A percentile compares a stretch with the other conserved stretches of the same genome.
Conservation (phyloP, 768 basidiomycete genomes). For the Lactarius pseudohatsudake region DNA sequence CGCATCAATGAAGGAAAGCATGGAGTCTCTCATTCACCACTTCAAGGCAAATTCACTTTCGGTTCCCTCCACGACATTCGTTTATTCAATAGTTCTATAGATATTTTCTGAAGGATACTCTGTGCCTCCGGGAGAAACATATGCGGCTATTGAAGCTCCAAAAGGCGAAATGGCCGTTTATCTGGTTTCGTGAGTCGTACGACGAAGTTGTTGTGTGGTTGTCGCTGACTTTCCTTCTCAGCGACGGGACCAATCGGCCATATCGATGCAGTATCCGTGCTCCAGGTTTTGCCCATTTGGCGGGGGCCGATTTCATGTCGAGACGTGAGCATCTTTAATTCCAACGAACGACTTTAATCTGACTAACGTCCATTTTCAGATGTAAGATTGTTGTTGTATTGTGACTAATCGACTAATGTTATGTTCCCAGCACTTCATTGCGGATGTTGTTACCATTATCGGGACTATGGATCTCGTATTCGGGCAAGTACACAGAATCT, state of each 20-base stretch:
- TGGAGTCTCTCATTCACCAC: constrained; percentile 97
- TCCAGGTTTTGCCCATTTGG: constrained; percentile 93
- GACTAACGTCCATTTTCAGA: constrained; percentile 34
- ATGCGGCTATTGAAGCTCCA: constrained; percentile 96
- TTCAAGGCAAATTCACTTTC: constrained; percentile 66
- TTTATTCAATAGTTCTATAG: constrained; percentile 40
- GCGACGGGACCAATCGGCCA: constrained; percentile 93
- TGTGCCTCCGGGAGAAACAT: constrained; percentile 94
- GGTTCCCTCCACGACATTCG: constrained; percentile 1
- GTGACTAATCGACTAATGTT: constrained; percentile 20
- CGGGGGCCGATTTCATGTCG: constrained; percentile 98
- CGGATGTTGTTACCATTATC: constrained; percentile 95
- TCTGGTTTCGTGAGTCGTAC: constrained; percentile 77
- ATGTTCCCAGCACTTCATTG: constrained; percentile 71
- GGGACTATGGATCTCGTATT: constrained; percentile 99
- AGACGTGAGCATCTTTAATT: constrained; percentile 58
- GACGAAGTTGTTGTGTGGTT: neutral
- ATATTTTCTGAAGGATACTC: constrained; percentile 96
- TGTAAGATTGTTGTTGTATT: constrained; percentile 36
- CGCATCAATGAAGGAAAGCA: constrained; percentile 98
- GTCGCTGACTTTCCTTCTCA: constrained; percentile 33
- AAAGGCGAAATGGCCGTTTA: constrained; percentile 99
- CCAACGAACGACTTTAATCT: constrained; percentile 15
- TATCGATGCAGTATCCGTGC: constrained; percentile 98
- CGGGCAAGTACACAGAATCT: constrained; percentile 57